phyloP scores from a whole-genome alignment of 371 early-diverging fungal species.

The Lichtheimia ramosa region DNA sequence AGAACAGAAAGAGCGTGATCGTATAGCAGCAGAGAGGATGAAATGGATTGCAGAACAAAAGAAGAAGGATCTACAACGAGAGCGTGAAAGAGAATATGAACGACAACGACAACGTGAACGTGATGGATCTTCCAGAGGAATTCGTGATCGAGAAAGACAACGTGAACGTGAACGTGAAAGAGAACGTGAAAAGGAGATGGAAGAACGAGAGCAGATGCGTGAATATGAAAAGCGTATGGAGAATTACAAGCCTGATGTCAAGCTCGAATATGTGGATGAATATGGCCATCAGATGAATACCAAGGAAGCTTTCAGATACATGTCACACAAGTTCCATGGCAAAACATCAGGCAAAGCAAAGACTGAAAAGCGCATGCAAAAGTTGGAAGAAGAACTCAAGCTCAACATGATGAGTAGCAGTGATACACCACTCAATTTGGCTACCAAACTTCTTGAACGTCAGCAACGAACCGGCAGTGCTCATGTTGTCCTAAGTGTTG shows the following conservation, averaged over 20 bases:
- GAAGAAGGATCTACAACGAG: conserved; percentile 51
- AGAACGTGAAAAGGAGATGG: conserved; percentile 53
- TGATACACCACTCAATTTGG: conserved; percentile 80
- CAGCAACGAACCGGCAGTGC: conserved; percentile 76
- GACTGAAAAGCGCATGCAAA: conserved; percentile 86
- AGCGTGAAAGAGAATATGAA: conserved; percentile 42
- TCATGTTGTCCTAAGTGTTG: conserved; percentile 81
- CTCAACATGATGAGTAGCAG: conserved; percentile 75
- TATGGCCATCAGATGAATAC: conserved; percentile 76
- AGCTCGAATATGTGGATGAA: conserved; percentile 90
- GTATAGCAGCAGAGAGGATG: conserved; percentile 61
- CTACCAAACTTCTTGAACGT: conserved; percentile 71
- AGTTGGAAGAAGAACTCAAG: conserved; percentile 80
- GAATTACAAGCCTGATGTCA: conserved; percentile 88
- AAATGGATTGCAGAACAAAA: conserved; percentile 73
- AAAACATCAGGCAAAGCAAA: conserved; percentile 91
- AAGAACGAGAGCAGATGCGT: conserved; percentile 69
- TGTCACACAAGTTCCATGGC: conserved; percentile 97
- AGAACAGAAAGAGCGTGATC: conserved; percentile 67
- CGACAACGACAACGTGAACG: conserved; percentile 28
- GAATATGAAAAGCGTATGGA: conserved; percentile 83
- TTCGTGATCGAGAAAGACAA: conserved; percentile 31
- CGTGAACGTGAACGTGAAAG: conserved; percentile 45
- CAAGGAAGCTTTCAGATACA: conserved; percentile 90
- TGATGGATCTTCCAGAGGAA: conserved; percentile 21